phyloP scores from a whole-genome alignment of 2,329 filamentous ascomycete species.

The Onygenales sp. region DNA sequence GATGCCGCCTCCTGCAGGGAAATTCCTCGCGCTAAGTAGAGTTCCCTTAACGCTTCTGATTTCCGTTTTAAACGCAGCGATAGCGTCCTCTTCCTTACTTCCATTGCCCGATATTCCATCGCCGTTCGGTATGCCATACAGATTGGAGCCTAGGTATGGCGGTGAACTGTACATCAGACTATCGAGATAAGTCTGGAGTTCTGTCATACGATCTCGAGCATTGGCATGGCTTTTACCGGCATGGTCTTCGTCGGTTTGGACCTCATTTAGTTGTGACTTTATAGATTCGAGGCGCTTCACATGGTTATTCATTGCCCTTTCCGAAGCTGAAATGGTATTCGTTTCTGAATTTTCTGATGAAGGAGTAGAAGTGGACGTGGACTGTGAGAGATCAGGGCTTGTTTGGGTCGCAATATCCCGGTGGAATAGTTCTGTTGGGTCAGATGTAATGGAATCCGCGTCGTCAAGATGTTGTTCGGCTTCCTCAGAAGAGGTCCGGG shows the following conservation, averaged over 20 bases:
- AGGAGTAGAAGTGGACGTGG: conserved; percentile 17
- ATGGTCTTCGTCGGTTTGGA: conserved; percentile 31
- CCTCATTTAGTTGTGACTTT: conserved; percentile 41
- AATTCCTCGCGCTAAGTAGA: conserved; percentile 53
- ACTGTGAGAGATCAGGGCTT: conserved; percentile 31
- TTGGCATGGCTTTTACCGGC: conserved; percentile 23
- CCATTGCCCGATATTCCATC: conserved; percentile 19
- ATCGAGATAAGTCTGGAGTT: conserved; percentile 46
- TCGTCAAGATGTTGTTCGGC: conserved; percentile 25
- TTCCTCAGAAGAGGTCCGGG: conserved; percentile 12
- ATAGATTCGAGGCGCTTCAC: conserved; percentile 41
- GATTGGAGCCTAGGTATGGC: conserved; percentile 17
- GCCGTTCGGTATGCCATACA: conserved; percentile 25
- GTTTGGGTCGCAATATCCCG: conserved; percentile 56
- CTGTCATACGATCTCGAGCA: conserved; percentile 25
- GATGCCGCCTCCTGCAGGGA: conserved; percentile 30
- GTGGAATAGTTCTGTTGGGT: conserved; percentile 55
- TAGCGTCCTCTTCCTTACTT: conserved; percentile 45
- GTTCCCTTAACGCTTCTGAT: conserved; percentile 56
- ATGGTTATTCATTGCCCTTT: conserved; percentile 25
- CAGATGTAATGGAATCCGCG: conserved; percentile 41
- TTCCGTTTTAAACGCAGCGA: conserved; percentile 48
- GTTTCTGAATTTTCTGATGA: conserved; percentile 12
- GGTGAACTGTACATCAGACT: conserved; percentile 31
- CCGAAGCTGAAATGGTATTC: conserved; percentile 13